Conservation (phyloP, 148 eudicot genomes). For the Chenopodium suecicum region DNA sequence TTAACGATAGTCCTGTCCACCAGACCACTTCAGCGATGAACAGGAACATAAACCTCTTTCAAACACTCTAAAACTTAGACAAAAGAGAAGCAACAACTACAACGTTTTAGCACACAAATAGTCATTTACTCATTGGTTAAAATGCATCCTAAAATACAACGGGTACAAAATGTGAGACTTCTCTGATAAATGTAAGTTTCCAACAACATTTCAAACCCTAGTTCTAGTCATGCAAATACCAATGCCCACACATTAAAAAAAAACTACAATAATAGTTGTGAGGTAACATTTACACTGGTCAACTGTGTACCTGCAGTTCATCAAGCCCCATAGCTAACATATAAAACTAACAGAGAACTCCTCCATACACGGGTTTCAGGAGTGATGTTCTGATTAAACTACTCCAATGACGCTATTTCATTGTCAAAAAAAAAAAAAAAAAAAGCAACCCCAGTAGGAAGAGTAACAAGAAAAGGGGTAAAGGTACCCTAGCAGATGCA, state of each 20-base stretch:
- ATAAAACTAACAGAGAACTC: neutral
- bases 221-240: too few species aligned
- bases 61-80: neutral
- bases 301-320: neutral
- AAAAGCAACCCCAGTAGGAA: too few species aligned
- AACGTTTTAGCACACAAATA: neutral
- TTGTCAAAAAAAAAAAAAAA: too few species aligned
- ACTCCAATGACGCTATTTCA: too few species aligned
- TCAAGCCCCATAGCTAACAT: neutral
- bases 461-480: too few species aligned
- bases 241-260: too few species aligned
- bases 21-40: neutral
- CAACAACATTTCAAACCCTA: too few species aligned
- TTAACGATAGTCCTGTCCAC: neutral
- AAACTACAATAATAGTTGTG: neutral
- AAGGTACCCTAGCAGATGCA: too few species aligned
- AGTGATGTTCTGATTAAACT: neutral
- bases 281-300: neutral
- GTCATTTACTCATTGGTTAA: too few species aligned
- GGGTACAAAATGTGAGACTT: neutral
- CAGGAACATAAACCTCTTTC: neutral
- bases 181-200: too few species aligned
- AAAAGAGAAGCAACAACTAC: neutral
- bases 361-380: neutral
- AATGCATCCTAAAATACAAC: too few species aligned